Percentiles rank a stretch among this genome's conserved stretches.
These are phyloP conservation scores for Eucalyptus sp. DNA, from an alignment of 345 rosid genomes.

Conservation along the genomic window DNA sequence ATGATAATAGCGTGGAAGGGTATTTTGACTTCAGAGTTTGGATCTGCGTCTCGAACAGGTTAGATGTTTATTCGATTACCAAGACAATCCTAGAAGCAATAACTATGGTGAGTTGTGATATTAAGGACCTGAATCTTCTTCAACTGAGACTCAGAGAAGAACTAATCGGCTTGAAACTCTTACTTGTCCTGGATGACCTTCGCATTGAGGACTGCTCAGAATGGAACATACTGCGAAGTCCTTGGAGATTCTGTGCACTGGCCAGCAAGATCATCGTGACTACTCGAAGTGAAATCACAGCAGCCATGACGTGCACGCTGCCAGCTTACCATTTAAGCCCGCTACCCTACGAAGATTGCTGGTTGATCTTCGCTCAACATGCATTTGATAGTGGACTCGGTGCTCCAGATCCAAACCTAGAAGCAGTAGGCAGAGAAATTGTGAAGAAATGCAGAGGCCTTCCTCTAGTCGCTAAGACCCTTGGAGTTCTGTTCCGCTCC, in stretches of 20 bases:
- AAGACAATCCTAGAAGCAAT: slow-evolving; percentile 7
- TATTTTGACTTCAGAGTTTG: slow-evolving; percentile 11
- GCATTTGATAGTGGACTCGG: background rate
- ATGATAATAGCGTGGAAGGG: background rate
- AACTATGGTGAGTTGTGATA: background rate
- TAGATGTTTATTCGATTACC: background rate
- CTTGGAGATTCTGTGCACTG: background rate
- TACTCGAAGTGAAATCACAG: slow-evolving; percentile 1
- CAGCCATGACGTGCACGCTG: slow-evolving; percentile 1
- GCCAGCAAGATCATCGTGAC: slow-evolving; percentile 17
- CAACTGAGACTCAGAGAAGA: slow-evolving; percentile 3
- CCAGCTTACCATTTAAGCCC: background rate
- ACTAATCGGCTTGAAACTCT: slow-evolving; percentile 2
- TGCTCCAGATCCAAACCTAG: background rate
- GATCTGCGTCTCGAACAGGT: slow-evolving; percentile 4
- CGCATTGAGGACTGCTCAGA: background rate
- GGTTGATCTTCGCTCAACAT: background rate
- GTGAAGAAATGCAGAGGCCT: slow-evolving; percentile 24
- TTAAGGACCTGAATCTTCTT: slow-evolving; percentile 3
- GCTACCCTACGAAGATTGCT: slow-evolving; percentile 7
- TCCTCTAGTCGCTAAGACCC: slow-evolving; percentile 30
- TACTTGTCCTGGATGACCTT: slow-evolving; percentile 17
- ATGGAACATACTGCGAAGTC: slow-evolving; percentile 2
- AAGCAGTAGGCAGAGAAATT: slow-evolving; percentile 6
- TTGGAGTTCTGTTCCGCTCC: slow-evolving; percentile 23